Base-by-base conservation (phyloP, 345 rosid species). In the Eucalyptus fibrosa region DNA sequence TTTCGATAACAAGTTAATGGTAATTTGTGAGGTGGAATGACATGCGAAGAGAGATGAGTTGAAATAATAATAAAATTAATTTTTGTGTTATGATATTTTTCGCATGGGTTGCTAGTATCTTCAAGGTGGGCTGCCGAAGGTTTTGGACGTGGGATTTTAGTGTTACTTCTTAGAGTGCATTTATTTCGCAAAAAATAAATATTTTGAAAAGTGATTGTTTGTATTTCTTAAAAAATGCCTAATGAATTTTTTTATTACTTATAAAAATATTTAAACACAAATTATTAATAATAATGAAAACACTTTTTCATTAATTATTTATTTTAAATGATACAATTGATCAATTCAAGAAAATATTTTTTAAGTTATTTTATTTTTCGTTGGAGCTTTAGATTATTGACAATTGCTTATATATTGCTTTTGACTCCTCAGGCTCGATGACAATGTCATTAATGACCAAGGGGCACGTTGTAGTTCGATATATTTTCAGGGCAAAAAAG, bases 241-340 rank as follows among this genome's bases (percentile, higher is more conserved):
- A 50, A 50, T 50, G 53, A 50, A 50, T 2, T 50, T 50, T 50
- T 50, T 50, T 50, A 50, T 50, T 17, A 6, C 53, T 50, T 50
- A 16, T 50, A 0, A 51, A 51, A 51, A 51, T 51, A 7, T 51
- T 51, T 17, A 51, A 2, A 16, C 8, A 50, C 1, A 50, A 50
- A 50, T 50, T 50, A 16, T 50, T 50, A 6, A 11, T 24, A 50
- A 50, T 50, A 50, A 50, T 50, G 8, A 16, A n/a, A 65, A 65
- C 7, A 6, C 4, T 14, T n/a, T 65, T n/a, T 65, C 10, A 4
- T 30, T 7, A 7, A 65, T 3, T n/a, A 65, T 7, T n/a, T 15
- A n/a, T 7, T 65, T 65, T 4, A 30, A 62, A 3, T 1, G 0
- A 7, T 7, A 62, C 16, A 62, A 14, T 7, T 2, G 1, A 30